These are phyloP conservation scores for Dryadomyces quercus-mongolicae DNA, from an alignment of 2,329 filamentous ascomycete species.

Conservation along the genomic window DNA sequence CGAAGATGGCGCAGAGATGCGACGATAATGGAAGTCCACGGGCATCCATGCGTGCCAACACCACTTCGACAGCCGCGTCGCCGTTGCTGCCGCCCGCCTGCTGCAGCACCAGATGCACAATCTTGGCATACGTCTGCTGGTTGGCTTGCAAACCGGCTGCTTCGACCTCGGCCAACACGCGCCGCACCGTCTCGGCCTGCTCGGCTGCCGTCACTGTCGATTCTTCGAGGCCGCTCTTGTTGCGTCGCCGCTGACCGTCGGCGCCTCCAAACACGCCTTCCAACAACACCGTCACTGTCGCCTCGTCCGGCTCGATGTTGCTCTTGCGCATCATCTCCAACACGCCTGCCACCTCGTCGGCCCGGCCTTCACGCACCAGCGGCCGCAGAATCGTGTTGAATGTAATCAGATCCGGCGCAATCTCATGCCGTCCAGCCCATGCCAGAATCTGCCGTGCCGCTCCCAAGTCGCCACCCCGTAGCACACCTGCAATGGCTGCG, in stretches of 20 bases:
- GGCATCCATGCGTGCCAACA: slow-evolving; percentile 50
- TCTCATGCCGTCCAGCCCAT: slow-evolving; percentile 45
- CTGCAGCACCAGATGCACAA: slow-evolving; percentile 53
- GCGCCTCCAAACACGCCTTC: slow-evolving; percentile 36
- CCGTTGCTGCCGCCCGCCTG: neutral
- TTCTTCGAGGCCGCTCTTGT: slow-evolving; percentile 16
- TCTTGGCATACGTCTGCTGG: slow-evolving; percentile 52
- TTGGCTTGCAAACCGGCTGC: slow-evolving; percentile 45
- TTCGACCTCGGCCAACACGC: slow-evolving; percentile 46
- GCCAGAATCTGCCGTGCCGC: slow-evolving; percentile 41
- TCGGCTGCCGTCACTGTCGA: neutral
- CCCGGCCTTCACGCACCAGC: slow-evolving; percentile 36
- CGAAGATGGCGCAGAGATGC: slow-evolving; percentile 64
- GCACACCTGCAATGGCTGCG: slow-evolving; percentile 52
- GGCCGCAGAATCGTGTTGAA: slow-evolving; percentile 61
- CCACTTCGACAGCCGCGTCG: slow-evolving; percentile 39
- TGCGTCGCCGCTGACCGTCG: slow-evolving; percentile 23
- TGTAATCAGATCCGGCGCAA: slow-evolving; percentile 43
- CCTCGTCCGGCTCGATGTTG: slow-evolving; percentile 46
- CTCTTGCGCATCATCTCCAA: slow-evolving; percentile 46
- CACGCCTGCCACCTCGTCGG: slow-evolving; percentile 36
- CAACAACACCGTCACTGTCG: slow-evolving; percentile 63
- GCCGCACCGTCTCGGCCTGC: slow-evolving; percentile 24
- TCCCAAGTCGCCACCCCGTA: slow-evolving; percentile 32
- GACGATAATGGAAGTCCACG: slow-evolving; percentile 40